These are phyloP conservation scores for Stagonosporopsis tanaceti DNA, from an alignment of 2,329 filamentous ascomycete genomes.

Conservation along the genomic window DNA sequence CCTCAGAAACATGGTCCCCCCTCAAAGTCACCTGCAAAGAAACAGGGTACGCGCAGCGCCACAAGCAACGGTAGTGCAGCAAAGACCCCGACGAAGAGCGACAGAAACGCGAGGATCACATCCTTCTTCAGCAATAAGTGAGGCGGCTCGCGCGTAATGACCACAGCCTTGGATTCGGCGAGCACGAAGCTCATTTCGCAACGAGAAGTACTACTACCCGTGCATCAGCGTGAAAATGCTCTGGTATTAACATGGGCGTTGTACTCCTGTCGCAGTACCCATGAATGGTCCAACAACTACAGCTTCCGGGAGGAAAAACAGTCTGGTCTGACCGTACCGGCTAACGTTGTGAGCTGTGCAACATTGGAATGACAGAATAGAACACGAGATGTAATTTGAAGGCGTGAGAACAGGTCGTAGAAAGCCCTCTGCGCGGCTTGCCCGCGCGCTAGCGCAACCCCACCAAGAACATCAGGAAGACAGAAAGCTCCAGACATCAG, in stretches of 20 bases:
- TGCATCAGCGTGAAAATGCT: background rate
- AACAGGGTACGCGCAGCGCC: slow-evolving; percentile 60
- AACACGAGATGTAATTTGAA: background rate
- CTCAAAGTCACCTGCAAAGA: slow-evolving; percentile 48
- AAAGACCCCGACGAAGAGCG: slow-evolving; percentile 54
- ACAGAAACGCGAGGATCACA: slow-evolving; percentile 65
- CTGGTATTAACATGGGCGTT: background rate
- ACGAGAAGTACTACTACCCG: background rate
- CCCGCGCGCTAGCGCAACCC: slow-evolving; percentile 14
- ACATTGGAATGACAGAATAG: background rate
- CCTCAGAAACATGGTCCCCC: slow-evolving; percentile 32
- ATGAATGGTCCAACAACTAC: background rate
- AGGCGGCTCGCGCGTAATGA: slow-evolving; percentile 16
- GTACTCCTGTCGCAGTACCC: background rate
- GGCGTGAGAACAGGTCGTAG: background rate
- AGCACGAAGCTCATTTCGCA: slow-evolving; percentile 18
- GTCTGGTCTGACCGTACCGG: background rate
- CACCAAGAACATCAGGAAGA: slow-evolving; percentile 7
- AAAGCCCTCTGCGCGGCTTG: background rate
- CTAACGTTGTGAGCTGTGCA: background rate
- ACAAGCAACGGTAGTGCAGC: slow-evolving; percentile 62
- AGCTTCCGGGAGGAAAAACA: background rate
- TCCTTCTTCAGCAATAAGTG: slow-evolving; percentile 63
- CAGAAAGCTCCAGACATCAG: slow-evolving; percentile 8
- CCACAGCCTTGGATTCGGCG: slow-evolving; percentile 23